Percentiles rank a stretch among this genome's conserved stretches.
These are phyloP conservation scores for Melocanna baccifera DNA, from an alignment of 176 grass and related monocot genomes.

Conservation along the genomic window DNA sequence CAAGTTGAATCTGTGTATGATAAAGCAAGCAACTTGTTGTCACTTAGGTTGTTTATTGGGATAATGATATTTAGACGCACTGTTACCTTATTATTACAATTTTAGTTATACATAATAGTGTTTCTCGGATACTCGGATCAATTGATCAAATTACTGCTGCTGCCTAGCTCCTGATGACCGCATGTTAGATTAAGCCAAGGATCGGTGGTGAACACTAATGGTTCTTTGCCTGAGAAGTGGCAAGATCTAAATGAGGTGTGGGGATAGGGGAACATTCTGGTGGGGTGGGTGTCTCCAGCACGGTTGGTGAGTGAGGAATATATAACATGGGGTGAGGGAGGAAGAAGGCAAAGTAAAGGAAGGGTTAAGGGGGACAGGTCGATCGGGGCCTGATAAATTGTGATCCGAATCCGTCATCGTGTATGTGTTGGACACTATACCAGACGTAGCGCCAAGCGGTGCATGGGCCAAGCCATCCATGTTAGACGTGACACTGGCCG, in stretches of 20 bases:
- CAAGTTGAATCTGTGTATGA: not conserved
- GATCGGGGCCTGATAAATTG: not conserved
- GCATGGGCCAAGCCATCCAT: too few relatives aligned
- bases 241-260: not conserved
- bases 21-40: not conserved
- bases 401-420: too few relatives aligned
- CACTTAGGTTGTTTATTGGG: not conserved
- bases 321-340: not conserved
- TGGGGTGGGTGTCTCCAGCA: not conserved
- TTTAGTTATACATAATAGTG: not conserved
- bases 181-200: not conserved
- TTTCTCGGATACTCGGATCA: not conserved
- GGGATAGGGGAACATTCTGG: not conserved
- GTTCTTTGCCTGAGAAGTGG: not conserved
- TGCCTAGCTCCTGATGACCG: not conserved
- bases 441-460: too few relatives aligned
- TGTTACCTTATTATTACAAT: not conserved
- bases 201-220: not conserved
- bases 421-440: too few relatives aligned
- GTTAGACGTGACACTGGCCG: too few relatives aligned
- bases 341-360: not conserved
- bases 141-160: not conserved
- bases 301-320: not conserved
- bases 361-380: not conserved
- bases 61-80: not conserved